These are phyloP conservation scores for Arctium lappa DNA, from an alignment of 129 eudicot species.

Conservation along the genomic window DNA sequence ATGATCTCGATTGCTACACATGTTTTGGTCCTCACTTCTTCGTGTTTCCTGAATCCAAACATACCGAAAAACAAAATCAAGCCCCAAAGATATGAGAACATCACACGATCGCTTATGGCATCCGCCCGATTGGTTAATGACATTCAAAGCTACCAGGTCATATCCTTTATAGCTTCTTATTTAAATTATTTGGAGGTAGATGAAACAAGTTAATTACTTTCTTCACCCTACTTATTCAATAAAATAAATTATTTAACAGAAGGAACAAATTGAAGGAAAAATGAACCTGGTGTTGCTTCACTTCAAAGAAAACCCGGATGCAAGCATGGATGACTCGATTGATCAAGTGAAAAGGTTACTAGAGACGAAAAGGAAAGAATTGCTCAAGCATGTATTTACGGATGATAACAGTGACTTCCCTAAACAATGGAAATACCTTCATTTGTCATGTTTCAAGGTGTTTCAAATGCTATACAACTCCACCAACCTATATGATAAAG, in stretches of 20 bases:
- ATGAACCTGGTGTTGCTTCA: slow-evolving; percentile 54
- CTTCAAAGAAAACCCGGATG: slow-evolving; percentile 39
- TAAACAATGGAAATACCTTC: slow-evolving; percentile 44
- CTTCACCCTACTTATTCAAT: not conserved
- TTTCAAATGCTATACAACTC: slow-evolving; percentile 69
- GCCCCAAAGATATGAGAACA: slow-evolving; percentile 30
- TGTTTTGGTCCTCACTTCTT: slow-evolving; percentile 42
- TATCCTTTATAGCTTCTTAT: not conserved
- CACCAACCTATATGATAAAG: slow-evolving; percentile 40
- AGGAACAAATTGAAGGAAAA: slow-evolving; percentile 56
- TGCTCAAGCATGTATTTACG: slow-evolving; percentile 36
- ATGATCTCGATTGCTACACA: slow-evolving; percentile 66
- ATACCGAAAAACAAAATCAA: slow-evolving; percentile 23
- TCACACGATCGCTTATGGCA: slow-evolving; percentile 57
- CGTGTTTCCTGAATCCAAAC: slow-evolving; percentile 38
- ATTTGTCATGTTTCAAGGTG: slow-evolving; percentile 46
- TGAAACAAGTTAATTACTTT: not conserved
- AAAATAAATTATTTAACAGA: slow-evolving; percentile 28
- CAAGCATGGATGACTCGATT: slow-evolving; percentile 41
- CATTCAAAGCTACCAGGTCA: slow-evolving; percentile 64
- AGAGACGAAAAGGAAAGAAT: slow-evolving; percentile 31
- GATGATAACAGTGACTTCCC: slow-evolving; percentile 25
- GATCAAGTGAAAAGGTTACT: slow-evolving; percentile 28
- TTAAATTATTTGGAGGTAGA: not conserved
- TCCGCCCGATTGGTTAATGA: slow-evolving; percentile 58